A percentile compares a stretch with the other conserved stretches of the same genome.
Conservation (phyloP, 31 red algal genomes). For the Odonthalia washingtoniensis region DNA sequence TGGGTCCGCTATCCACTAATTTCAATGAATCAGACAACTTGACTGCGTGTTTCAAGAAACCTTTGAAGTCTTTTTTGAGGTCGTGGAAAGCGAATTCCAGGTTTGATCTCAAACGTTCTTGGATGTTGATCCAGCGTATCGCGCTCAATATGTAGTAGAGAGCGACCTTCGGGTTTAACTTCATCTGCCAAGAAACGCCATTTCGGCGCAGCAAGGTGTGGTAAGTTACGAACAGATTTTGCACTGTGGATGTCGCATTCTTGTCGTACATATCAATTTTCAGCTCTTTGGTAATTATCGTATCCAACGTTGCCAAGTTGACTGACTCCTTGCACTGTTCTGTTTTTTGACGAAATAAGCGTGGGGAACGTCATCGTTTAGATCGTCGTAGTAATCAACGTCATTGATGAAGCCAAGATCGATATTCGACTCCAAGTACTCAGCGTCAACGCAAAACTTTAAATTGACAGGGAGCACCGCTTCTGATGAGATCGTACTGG, state of each 20-base stretch:
- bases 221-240: constrained; percentile 19
- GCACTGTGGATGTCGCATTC: neutral
- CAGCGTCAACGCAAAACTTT: constrained; percentile 40
- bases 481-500: neutral
- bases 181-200: constrained; percentile 5
- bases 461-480: neutral
- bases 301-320: neutral
- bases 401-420: constrained; percentile 6
- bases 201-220: constrained; percentile 22
- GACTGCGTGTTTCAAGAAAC: no score
- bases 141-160: constrained; percentile 16
- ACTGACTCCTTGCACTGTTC: neutral
- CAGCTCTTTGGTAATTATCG: constrained; percentile 3
- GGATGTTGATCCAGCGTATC: neutral
- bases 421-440: constrained; percentile 27
- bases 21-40: no score
- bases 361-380: neutral
- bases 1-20: no score
- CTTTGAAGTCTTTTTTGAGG: no score
- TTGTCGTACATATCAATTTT: constrained; percentile 36
- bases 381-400: neutral
- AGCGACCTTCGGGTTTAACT: neutral
- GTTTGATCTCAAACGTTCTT: neutral
- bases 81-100: no score
- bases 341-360: constrained; percentile 16